phyloP scores from a whole-genome alignment of 2,329 filamentous ascomycete genomes.

The Nemania sp. region DNA sequence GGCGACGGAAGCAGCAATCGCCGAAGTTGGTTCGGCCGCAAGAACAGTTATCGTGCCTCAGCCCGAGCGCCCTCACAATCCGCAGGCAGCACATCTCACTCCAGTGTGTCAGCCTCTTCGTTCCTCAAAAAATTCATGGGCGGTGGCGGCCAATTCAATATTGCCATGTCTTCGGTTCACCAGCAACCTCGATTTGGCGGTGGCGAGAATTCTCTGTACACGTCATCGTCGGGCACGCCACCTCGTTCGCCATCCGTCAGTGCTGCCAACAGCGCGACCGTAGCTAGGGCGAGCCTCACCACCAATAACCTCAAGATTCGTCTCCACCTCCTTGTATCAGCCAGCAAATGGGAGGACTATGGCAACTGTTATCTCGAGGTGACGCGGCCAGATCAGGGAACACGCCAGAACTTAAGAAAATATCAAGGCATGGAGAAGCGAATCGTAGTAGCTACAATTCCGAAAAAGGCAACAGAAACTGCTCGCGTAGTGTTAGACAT shows the following conservation, averaged over 20 bases:
- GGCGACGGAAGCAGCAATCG: slow-evolving; percentile 52
- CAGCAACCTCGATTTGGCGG: slow-evolving; percentile 58
- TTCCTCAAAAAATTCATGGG: slow-evolving; percentile 80
- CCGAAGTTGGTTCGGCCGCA: slow-evolving; percentile 64
- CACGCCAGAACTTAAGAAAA: slow-evolving; percentile 61
- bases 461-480: slow-evolving; percentile 60
- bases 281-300: slow-evolving; percentile 59
- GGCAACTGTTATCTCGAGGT: slow-evolving; percentile 85
- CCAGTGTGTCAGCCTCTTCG: slow-evolving; percentile 68
- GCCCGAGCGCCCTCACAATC: slow-evolving; percentile 67
- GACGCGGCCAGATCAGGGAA: slow-evolving; percentile 70
- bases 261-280: slow-evolving; percentile 52
- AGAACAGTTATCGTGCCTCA: slow-evolving; percentile 68
- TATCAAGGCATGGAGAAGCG: slow-evolving; percentile 79
- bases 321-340: slow-evolving; percentile 77
- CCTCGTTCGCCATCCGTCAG: slow-evolving; percentile 64
- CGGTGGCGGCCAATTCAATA: slow-evolving; percentile 77
- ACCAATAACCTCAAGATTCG: slow-evolving; percentile 84
- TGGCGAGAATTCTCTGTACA: slow-evolving; percentile 65
- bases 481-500: slow-evolving; percentile 71
- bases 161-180: slow-evolving; percentile 76
- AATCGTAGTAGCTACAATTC: slow-evolving; percentile 76
- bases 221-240: slow-evolving; percentile 55
- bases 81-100: slow-evolving; percentile 69
- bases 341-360: slow-evolving; percentile 87